Base-by-base conservation (phyloP, 257 asterid genomes). In the Fraxinus anomala region DNA sequence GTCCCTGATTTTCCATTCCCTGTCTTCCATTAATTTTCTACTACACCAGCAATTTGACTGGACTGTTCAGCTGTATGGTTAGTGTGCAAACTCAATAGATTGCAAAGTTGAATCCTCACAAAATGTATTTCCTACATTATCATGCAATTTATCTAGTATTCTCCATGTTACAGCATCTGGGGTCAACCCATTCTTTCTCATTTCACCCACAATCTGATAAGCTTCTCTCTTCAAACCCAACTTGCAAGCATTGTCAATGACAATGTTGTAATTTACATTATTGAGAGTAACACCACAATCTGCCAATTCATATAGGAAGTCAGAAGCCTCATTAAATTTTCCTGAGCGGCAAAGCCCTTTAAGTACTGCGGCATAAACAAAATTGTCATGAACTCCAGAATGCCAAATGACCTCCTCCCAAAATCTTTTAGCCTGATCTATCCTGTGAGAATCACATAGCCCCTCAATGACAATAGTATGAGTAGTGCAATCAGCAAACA, bases 111-210 rank as follows among this genome's bases (percentile, higher is more conserved):
- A 74, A 70, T 78, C 82, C 28, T 80, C 77, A 3, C 39, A 44
- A 44, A 69, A 36, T 31, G 28, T 72, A 47, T 74, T 68, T 72
- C 68, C 63, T 42, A 7, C 72, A 59, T 63, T 81, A 70, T 79
- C 61, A 33, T 87, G 97, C 84, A 92, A 85, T 73, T 86, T 91
- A 81, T 90, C 89, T 78, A 95, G 84, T 84, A 93, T 90, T 84
- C 97, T 92, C 98, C 98, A 92, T 1, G 98, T 89, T 36, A 89
- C 92, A 26, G 96, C 87, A 88, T 95, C 97, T 6, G 97, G 97
- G 76, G 44, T 40, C 9, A 93, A 72, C 31, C 91, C 96, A 83
- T 91, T 91, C 78, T 87, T 89, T 81, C 85, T 95, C 99, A 95
- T 93, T 79, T 95, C 97, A 39, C 93, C 87, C 36, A 89, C 40